phyloP scores from a whole-genome alignment of 1,139 yeast species.

The Geotrichum aggregatum region DNA sequence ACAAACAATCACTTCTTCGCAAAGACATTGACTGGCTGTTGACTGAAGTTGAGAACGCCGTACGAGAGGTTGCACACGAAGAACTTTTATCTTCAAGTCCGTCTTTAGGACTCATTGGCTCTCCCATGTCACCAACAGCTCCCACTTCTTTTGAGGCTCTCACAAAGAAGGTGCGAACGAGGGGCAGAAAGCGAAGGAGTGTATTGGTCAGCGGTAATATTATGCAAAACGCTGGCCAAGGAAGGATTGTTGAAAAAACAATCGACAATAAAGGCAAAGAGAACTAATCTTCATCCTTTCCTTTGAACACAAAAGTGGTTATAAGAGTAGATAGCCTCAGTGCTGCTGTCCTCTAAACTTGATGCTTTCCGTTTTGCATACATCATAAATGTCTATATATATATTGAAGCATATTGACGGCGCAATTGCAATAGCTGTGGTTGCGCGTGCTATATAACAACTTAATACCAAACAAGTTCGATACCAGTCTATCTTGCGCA shows the following conservation, averaged over 20 bases:
- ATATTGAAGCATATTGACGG: background rate
- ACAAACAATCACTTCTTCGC: constrained; percentile 15
- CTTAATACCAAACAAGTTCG: too few species aligned
- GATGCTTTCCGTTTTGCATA: background rate
- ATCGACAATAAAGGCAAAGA: background rate
- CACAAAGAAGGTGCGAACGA: constrained; percentile 17
- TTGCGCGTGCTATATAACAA: background rate
- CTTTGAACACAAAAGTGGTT: background rate
- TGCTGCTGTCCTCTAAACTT: constrained; percentile 2
- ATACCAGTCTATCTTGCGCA: too few species aligned
- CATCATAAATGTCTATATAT: background rate
- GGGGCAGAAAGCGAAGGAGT: constrained; percentile 16
- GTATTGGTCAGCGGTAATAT: constrained; percentile 7
- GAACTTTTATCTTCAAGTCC: constrained; percentile 5
- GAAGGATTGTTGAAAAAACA: background rate
- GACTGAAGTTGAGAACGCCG: constrained; percentile 14
- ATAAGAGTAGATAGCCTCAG: constrained; percentile 1
- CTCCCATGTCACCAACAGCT: constrained; percentile 18
- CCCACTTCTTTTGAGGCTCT: constrained; percentile 17
- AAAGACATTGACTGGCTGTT: constrained; percentile 15
- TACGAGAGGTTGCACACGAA: constrained; percentile 14
- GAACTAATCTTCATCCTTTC: background rate
- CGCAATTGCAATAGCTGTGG: background rate
- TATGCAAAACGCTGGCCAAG: background rate
- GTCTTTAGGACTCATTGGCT: background rate